phyloP scores from a whole-genome alignment of 169 alveolate genomes.

The Eimeria praecox region DNA sequence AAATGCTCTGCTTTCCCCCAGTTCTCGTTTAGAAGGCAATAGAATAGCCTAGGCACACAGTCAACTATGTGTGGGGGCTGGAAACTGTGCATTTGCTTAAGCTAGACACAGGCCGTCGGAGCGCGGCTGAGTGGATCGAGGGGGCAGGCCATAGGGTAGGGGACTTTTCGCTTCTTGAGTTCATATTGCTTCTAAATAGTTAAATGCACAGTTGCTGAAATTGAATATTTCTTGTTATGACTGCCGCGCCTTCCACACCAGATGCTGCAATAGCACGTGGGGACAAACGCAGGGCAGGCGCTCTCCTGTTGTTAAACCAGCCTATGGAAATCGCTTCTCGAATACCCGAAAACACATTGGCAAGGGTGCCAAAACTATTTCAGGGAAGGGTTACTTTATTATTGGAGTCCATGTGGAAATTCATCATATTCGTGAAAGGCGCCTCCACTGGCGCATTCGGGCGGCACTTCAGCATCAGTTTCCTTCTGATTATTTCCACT shows the following conservation, averaged over 20 bases:
- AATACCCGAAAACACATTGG: no score
- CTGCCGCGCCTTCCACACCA: neutral
- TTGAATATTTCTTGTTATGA: neutral
- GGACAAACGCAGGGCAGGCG: neutral
- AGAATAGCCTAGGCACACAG: neutral
- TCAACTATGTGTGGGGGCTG: neutral
- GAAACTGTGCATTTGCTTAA: neutral
- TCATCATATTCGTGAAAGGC: no score
- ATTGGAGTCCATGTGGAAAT: no score
- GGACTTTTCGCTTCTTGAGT: neutral
- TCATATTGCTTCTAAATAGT: neutral
- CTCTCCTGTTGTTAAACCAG: neutral
- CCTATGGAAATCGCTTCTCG: no score
- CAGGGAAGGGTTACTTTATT: no score
- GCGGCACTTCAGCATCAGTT: no score
- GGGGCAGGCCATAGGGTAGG: neutral
- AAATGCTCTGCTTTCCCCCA: neutral
- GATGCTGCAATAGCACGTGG: neutral
- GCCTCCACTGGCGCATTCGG: no score
- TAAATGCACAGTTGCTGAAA: no score
- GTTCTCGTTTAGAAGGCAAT: neutral
- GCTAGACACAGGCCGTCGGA: neutral
- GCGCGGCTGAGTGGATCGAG: neutral
- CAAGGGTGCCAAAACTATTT: no score
- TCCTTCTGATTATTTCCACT: no score